phyloP scores from a whole-genome alignment of 345 rosid genomes.

The Eucalyptus cladocalyx region DNA sequence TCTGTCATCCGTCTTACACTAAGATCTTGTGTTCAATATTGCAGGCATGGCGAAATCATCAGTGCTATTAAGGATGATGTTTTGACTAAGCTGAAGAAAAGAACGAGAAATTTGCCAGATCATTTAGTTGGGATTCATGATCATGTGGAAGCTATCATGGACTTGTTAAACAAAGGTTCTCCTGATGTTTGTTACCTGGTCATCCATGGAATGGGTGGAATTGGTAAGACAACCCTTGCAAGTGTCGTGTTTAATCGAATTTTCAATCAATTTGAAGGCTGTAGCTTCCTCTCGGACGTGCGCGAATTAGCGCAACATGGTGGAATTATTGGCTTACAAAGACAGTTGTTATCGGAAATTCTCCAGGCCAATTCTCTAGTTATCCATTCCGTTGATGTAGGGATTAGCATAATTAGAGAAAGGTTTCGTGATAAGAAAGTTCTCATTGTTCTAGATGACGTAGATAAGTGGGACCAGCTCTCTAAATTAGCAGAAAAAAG shows the following conservation, averaged over 20 bases:
- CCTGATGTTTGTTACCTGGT: not conserved
- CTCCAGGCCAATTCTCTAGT: fast-evolving
- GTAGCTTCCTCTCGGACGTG: not conserved
- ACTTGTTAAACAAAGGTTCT: not conserved
- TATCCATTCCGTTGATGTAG: not conserved
- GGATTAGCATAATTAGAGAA: not conserved
- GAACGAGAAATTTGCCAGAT: not conserved
- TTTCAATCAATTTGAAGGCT: not conserved
- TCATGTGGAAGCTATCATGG: not conserved
- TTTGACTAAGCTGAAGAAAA: not conserved
- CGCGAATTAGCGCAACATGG: not conserved
- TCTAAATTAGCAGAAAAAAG: not conserved
- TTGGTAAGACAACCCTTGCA: not conserved
- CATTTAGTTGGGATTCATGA: not conserved
- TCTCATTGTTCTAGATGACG: not conserved
- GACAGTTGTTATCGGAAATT: not conserved
- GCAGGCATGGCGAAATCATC: not conserved
- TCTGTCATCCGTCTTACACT: not conserved
- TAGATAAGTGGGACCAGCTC: not conserved
- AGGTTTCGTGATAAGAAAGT: not conserved
- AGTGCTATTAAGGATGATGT: not conserved
- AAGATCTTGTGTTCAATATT: not conserved
- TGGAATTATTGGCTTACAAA: not conserved
- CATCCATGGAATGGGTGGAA: not conserved
- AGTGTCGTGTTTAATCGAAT: not conserved